phyloP scores from a whole-genome alignment of 805 yeast genomes.

The Zygosaccharomyces pseudorouxii region DNA sequence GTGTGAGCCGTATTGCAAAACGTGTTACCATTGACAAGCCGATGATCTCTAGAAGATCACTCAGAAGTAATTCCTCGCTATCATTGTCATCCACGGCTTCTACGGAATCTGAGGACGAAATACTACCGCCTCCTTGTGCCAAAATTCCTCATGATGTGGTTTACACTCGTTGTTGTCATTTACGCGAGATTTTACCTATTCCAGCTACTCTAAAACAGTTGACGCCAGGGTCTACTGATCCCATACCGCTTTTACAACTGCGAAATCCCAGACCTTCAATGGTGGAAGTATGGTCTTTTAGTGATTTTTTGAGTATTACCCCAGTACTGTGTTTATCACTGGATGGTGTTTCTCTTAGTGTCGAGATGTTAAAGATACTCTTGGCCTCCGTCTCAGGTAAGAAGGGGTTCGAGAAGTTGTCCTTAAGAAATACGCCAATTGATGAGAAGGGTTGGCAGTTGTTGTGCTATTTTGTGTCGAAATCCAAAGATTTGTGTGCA shows the following conservation, averaged over 20 bases:
- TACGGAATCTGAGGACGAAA: slow-evolving; percentile 19
- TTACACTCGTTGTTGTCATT: slow-evolving; percentile 89
- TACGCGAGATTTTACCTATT: slow-evolving; percentile 86
- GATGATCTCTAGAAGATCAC: slow-evolving; percentile 38
- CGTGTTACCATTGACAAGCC: slow-evolving; percentile 42
- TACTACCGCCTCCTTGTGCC: slow-evolving; percentile 30
- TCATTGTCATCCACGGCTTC: slow-evolving; percentile 25
- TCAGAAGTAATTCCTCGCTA: slow-evolving; percentile 17
- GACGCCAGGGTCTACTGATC: slow-evolving; percentile 69
- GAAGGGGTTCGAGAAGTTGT: slow-evolving; percentile 61
- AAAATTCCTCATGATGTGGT: slow-evolving; percentile 57
- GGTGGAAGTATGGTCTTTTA: slow-evolving; percentile 80
- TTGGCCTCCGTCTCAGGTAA: slow-evolving; percentile 62
- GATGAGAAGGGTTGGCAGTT: slow-evolving; percentile 76
- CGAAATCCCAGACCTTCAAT: slow-evolving; percentile 84
- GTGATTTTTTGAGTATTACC: slow-evolving; percentile 82
- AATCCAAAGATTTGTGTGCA: slow-evolving; percentile 52
- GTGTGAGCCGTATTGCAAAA: slow-evolving; percentile 32
- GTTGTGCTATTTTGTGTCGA: slow-evolving; percentile 70
- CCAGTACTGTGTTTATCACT: slow-evolving; percentile 73
- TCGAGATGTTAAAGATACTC: slow-evolving; percentile 69
- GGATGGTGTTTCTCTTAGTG: slow-evolving; percentile 72
- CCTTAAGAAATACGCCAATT: slow-evolving; percentile 74
- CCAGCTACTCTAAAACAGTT: slow-evolving; percentile 84
- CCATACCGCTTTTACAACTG: slow-evolving; percentile 70